phyloP scores from a whole-genome alignment of 441 rosid genomes.

The Pelargonium hybrid region DNA sequence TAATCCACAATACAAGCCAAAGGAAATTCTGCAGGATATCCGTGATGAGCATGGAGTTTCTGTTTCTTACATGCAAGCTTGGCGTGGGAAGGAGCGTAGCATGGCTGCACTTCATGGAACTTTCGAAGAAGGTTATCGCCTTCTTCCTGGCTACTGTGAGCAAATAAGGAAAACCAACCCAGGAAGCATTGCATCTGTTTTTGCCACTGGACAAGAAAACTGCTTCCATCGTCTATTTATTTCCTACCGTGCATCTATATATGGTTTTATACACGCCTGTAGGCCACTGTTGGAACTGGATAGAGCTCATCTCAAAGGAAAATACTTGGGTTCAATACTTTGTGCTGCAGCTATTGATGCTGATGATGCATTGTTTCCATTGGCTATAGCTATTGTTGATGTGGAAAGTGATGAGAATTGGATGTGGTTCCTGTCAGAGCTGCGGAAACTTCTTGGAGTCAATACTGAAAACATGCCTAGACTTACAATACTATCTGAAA shows the following conservation, averaged over 20 bases:
- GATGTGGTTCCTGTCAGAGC: constrained; percentile 98
- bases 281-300: constrained; percentile 89
- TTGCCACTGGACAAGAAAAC: constrained; percentile 52
- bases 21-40: constrained; percentile 90
- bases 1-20: constrained; percentile 88
- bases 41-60: constrained; percentile 86
- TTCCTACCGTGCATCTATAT: constrained; percentile 86
- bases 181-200: constrained; percentile 81
- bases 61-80: constrained; percentile 92
- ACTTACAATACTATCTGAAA: constrained; percentile 81
- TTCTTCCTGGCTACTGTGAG: constrained; percentile 85
- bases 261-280: constrained; percentile 85
- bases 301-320: constrained; percentile 70
- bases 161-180: constrained; percentile 81
- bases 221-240: constrained; percentile 92
- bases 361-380: constrained; percentile 77
- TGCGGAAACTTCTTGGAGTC: constrained; percentile 76
- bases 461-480: constrained; percentile 95
- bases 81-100: constrained; percentile 96
- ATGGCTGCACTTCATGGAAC: constrained; percentile 96
- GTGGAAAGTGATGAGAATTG: constrained; percentile 92
- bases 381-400: constrained; percentile 87
- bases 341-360: constrained; percentile 91
- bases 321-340: constrained; percentile 82
- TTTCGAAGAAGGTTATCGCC: constrained; percentile 84